A percentile compares a stretch with the other conserved stretches of the same genome.
phyloP scores from a whole-genome alignment of 78 protist species.

The Isochrysis galbana region DNA sequence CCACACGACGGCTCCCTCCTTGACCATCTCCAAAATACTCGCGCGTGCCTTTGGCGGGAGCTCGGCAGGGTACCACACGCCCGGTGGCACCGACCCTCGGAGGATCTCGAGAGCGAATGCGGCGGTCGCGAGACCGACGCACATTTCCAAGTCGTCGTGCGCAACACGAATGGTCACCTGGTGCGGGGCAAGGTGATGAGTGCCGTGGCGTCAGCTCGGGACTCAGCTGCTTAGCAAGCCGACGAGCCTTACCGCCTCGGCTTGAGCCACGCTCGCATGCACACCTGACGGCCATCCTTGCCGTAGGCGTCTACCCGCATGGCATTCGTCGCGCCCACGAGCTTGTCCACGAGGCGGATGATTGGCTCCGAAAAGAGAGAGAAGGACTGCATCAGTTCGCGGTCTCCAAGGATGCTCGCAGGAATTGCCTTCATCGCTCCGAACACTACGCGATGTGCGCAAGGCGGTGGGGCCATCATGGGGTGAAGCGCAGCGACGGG shows the following conservation, averaged over 20 bases:
- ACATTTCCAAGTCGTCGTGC: not conserved
- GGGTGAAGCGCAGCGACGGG: no score
- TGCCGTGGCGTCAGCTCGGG: no score
- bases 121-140: conserved; percentile 16
- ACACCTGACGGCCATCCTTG: not conserved
- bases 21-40: not conserved
- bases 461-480: no score
- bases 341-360: not conserved
- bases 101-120: not conserved
- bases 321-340: conserved; percentile 28
- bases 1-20: not conserved
- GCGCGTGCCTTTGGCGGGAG: not conserved
- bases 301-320: conserved; percentile 3
- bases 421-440: not conserved
- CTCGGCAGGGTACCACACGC: conserved; percentile 11
- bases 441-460: no score
- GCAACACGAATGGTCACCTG: not conserved
- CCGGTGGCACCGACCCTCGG: not conserved
- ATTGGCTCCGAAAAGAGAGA: not conserved
- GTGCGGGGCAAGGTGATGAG: no score
- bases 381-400: not conserved
- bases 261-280: no score
- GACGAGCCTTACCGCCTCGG: no score
- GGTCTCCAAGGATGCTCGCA: not conserved
- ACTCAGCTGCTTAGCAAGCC: no score